Base-by-base conservation (phyloP, 495 filamentous ascomycete species). In the Pyrenula aspistea region DNA sequence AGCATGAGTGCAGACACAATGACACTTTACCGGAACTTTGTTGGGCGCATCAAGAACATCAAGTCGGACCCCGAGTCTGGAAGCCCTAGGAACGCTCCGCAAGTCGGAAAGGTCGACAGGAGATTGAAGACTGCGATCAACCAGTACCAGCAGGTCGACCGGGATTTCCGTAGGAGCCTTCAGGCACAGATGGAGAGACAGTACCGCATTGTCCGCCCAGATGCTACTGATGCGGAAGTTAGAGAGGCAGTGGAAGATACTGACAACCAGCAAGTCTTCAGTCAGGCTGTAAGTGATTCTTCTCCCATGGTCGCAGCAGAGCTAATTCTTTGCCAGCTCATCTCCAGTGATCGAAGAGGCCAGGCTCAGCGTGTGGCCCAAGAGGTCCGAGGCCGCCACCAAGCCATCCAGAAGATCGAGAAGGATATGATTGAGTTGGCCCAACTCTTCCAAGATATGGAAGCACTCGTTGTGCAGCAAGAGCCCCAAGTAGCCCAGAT, bases 341-440 rank as follows among this genome's bases (percentile, higher is more conserved):
- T 85, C 49, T 67, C 73, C 56, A 79, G 87, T 62, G 83, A 86
- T 65, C 87, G 93, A 54, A 79, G 83, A 49, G 86, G 88, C 49
- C 84, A 94, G 72, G 87, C 89, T 20, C 85, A 87, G 62, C 79
- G 83, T 50, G 86, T 85, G 53, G 77, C 91, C 56, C 78, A 80
- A 56, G 86, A 85, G 48, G 89, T 94, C 53, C 72, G 87, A 68
- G 82, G 85, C 62, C 87, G 93, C 59, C 92, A 96, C 71, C 83
- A 84, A 51, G 91, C 87, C 15, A 88, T 98, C 66, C 84, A 89
- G 66, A 87, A 91, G 73, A 95, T 98, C 62, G 89, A 95, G 75
- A 74, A 80, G 62, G 84, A 89, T 66, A 83, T 98, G 74, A 82
- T 86, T 24, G 89, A 96, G 67, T 77, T 98, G 22, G 80, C 84